phyloP scores from a whole-genome alignment of 1,139 yeast species.

The Candida neerlandica region DNA sequence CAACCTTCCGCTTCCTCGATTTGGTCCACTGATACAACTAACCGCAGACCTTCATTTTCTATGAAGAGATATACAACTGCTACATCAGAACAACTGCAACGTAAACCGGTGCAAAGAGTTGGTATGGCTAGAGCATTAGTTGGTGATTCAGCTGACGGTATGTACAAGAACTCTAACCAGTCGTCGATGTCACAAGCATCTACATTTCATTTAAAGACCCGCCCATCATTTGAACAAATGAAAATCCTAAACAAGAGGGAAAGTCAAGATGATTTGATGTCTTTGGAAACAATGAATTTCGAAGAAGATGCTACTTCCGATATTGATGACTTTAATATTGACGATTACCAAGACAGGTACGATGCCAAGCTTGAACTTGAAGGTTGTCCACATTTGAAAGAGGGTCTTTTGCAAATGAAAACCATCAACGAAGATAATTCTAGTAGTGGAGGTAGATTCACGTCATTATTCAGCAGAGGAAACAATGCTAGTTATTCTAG shows the following conservation, averaged over 20 bases:
- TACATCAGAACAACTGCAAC: constrained; percentile 30
- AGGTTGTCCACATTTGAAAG: constrained; percentile 82
- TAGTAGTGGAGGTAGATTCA: no score
- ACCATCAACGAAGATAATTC: constrained; percentile 18
- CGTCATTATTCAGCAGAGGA: constrained; percentile 24
- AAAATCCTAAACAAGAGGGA: no score
- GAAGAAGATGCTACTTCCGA: constrained; percentile 1
- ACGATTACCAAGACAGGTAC: no score
- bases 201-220: no score
- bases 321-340: constrained; percentile 7
- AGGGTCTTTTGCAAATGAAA: constrained; percentile 53
- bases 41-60: constrained; percentile 29
- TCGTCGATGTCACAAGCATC: constrained; percentile 25
- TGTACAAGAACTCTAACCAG: constrained; percentile 26
- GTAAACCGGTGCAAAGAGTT: constrained; percentile 25
- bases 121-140: constrained; percentile 48
- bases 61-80: constrained; percentile 37
- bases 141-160: constrained; percentile 8
- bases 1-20: constrained; percentile 38
- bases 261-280: no score
- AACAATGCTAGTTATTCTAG: constrained; percentile 40
- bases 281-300: no score
- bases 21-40: constrained; percentile 42
- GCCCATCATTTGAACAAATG: no score
- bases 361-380: constrained; percentile 64